A percentile compares a stretch with the other conserved stretches of the same genome.
Evolutionary conservation across 139 green algal species (phyloP).

Genomic region (Chlamydomonas urium): DNA sequence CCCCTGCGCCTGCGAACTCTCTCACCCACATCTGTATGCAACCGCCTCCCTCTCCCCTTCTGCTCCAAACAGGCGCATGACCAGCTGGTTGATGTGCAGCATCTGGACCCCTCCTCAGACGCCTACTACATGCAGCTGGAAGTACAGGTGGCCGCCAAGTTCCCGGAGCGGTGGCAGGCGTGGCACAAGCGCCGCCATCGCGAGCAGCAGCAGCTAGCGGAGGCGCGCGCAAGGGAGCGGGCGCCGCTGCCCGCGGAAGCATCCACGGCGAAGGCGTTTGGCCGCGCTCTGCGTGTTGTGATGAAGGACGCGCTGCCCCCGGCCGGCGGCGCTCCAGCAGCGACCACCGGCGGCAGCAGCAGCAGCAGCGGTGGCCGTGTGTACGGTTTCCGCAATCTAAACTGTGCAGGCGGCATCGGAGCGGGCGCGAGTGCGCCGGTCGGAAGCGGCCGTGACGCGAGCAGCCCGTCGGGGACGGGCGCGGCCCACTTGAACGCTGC

Average conservation of each 20-base stretch:
- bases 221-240: neutral
- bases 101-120: constrained; percentile 29
- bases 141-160: constrained; percentile 24
- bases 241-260: neutral
- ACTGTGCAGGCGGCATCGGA: no score
- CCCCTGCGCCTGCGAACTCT: no score
- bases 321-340: no score
- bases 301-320: neutral
- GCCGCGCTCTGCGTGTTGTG: neutral
- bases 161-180: constrained; percentile 28
- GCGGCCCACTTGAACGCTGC: no score
- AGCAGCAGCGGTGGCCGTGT: no score
- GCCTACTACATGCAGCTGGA: constrained; percentile 47
- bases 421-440: no score
- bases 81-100: constrained; percentile 31
- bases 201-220: constrained; percentile 6
- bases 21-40: neutral
- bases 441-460: no score
- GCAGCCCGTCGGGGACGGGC: no score
- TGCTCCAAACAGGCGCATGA: constrained; percentile 33
- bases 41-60: neutral
- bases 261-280: constrained; percentile 3
- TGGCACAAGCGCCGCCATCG: no score
- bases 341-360: no score
- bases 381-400: no score